Conservation (phyloP, 2,329 filamentous ascomycete species). For the Hypoxylon sp. region DNA sequence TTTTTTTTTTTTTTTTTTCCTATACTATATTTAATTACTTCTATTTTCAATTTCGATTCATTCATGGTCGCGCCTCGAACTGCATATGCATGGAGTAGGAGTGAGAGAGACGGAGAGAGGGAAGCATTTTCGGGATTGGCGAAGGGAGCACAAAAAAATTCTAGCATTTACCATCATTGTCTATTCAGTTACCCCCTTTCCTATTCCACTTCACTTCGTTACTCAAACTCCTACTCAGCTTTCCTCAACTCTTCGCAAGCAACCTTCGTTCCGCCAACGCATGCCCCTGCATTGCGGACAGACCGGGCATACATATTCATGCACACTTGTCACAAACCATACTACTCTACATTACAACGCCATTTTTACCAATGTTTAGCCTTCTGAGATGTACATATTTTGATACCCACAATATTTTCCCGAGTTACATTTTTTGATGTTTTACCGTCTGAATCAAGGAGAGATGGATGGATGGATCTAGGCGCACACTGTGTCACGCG, state of each 20-base stretch:
- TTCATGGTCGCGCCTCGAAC: slow-evolving; percentile 6
- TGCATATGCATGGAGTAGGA: slow-evolving; percentile 7
- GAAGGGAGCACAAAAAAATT: slow-evolving; percentile 7
- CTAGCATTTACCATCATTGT: slow-evolving; percentile 7
- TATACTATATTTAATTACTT: slow-evolving; percentile 2
- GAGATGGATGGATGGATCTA: no score
- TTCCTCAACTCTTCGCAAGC: not conserved
- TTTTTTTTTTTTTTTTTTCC: not conserved
- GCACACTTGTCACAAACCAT: no score
- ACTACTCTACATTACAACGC: no score
- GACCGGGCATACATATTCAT: no score
- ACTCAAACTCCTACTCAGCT: not conserved
- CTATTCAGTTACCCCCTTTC: slow-evolving; percentile 1
- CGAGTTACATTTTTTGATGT: slow-evolving; percentile 7
- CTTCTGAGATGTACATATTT: slow-evolving; percentile 21
- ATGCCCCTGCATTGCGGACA: no score
- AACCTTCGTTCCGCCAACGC: slow-evolving; percentile 4
- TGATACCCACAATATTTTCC: no score
- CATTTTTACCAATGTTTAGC: no score
- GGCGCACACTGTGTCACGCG: no score
- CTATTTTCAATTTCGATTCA: no score
- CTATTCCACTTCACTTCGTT: not conserved
- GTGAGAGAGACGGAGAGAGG: not conserved
- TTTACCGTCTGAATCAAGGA: not conserved
- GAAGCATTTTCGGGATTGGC: slow-evolving; percentile 7